Conservation (phyloP, 176 grass and related monocot genomes). For the Chrysopogon serrulatus region DNA sequence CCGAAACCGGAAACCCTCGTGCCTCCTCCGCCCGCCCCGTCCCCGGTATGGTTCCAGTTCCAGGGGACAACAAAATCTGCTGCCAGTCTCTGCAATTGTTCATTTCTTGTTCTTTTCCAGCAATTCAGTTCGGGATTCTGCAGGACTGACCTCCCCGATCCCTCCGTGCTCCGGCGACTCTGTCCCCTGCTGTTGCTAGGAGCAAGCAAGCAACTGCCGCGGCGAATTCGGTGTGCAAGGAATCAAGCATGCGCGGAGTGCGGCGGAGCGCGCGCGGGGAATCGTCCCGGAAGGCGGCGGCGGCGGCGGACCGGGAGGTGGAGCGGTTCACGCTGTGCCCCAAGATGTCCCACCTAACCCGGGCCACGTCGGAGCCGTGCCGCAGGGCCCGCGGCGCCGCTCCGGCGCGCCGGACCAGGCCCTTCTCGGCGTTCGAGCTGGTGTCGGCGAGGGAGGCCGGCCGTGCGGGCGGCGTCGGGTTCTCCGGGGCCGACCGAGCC, state of each 20-base stretch:
- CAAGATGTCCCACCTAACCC: constrained; percentile 59
- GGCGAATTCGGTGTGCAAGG: no score
- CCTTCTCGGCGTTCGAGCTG: constrained; percentile 46
- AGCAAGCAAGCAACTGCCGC: neutral
- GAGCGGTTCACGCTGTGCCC: constrained; percentile 51
- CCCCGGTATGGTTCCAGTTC: neutral
- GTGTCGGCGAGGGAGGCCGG: constrained; percentile 61
- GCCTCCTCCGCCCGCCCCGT: neutral
- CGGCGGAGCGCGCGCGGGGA: constrained; percentile 7
- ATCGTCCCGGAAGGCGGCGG: constrained; percentile 11
- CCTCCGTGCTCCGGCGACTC: neutral
- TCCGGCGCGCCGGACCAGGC: neutral
- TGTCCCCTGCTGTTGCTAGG: neutral
- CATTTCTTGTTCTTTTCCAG: neutral
- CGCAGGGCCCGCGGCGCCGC: neutral
- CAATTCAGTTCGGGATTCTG: neutral
- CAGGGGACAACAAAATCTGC: neutral
- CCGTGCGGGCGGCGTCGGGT: constrained; percentile 31
- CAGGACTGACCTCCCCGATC: neutral
- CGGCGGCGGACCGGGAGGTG: neutral
- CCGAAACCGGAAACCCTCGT: constrained; percentile 10
- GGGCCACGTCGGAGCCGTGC: constrained; percentile 54
- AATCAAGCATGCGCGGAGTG: constrained; percentile 31
- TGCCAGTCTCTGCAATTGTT: neutral
- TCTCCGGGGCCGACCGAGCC: constrained; percentile 60